Base-by-base conservation (phyloP, 2,329 filamentous ascomycete genomes). In the Emericellopsis atlantica region DNA sequence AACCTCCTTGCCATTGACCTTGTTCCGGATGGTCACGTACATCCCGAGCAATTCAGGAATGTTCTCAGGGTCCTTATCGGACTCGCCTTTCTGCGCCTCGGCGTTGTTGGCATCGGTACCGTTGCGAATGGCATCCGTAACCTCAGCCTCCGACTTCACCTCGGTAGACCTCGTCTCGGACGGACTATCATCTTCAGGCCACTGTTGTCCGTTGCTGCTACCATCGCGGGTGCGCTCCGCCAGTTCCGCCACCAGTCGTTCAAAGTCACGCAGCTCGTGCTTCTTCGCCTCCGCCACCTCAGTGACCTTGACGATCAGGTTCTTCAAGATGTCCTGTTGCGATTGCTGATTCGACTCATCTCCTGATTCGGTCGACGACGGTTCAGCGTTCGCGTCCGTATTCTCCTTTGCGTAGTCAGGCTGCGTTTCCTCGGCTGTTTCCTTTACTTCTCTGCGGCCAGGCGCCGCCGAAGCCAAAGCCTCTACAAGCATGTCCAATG, bases 11-110 rank as follows among this genome's bases (percentile, higher is more conserved):
- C 74, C 79, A 52, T 92, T 81, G 41, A 94, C 72, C 47, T 73
- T 75, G 64, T 84, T 92, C 48, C 76, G 76, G 39, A 86, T 65
- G 0, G 76, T 81, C 42, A 95, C 64, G 12, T 77, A 78, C 70
- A 92, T 76, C 32, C 76, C 84, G 22, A 87, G 62, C 1, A 89
- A 51, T 3, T 70, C 61, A 12, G 26, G 26, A 12, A 29, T 29
- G 26, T 29, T 29, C 26, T 29, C 26, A 12, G 26, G 26, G 12
- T 29, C 26, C 26, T 29, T 29, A 6, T 29, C 12, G 26, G 26
- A 9, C 26, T 29, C 26, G 26, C 36, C 32, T 24, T 43, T 7
- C 2, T 40, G 24, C 10, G 16, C 32, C 21, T 14, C 32, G 15
- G 24, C 15, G 14, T 26, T 26, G 16, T 34, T 40, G 11, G 23